These are phyloP conservation scores for Schwanniomyces sp. DNA, from an alignment of 805 yeast genomes.

Conservation along the genomic window DNA sequence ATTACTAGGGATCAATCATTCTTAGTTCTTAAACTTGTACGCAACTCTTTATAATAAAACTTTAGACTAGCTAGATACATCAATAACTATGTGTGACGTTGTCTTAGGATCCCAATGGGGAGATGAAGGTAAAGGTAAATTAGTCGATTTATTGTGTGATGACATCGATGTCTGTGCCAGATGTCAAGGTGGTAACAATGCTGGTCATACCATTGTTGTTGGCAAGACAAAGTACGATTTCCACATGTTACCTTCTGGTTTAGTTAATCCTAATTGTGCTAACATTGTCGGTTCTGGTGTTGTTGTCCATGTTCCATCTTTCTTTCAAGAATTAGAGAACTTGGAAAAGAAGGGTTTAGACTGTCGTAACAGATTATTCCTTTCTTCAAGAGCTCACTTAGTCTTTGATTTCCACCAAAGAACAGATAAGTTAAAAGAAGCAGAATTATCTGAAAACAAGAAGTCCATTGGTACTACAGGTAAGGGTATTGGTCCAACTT, in stretches of 20 bases:
- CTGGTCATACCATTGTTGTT: slow-evolving; percentile 98
- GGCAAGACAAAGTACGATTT: slow-evolving; percentile 87
- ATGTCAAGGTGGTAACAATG: slow-evolving; percentile 98
- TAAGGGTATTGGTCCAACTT: slow-evolving; percentile 98
- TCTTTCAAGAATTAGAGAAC: slow-evolving; percentile 81
- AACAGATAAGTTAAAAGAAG: slow-evolving; percentile 93
- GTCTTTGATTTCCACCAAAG: slow-evolving; percentile 98
- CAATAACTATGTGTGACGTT: slow-evolving; percentile 68
- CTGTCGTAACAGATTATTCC: slow-evolving; percentile 73
- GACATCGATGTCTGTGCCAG: slow-evolving; percentile 95
- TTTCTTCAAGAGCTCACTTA: slow-evolving; percentile 92
- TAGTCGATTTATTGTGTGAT: slow-evolving; percentile 93
- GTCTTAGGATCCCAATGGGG: slow-evolving; percentile 99
- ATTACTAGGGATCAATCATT: slow-evolving; percentile 6
- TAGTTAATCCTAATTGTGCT: slow-evolving; percentile 87
- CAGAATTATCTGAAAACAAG: slow-evolving; percentile 77
- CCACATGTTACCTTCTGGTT: slow-evolving; percentile 99
- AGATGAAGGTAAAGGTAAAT: slow-evolving; percentile 98
- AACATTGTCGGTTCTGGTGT: slow-evolving; percentile 92
- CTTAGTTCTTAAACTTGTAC: slow-evolving; percentile 8
- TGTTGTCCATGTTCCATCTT: slow-evolving; percentile 91
- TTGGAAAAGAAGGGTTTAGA: slow-evolving; percentile 80
- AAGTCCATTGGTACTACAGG: slow-evolving; percentile 97
- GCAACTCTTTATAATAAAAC: not conserved
- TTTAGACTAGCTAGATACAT: not conserved